Base-by-base conservation (phyloP, 805 yeast species). In the Torulaspora delbrueckii region DNA sequence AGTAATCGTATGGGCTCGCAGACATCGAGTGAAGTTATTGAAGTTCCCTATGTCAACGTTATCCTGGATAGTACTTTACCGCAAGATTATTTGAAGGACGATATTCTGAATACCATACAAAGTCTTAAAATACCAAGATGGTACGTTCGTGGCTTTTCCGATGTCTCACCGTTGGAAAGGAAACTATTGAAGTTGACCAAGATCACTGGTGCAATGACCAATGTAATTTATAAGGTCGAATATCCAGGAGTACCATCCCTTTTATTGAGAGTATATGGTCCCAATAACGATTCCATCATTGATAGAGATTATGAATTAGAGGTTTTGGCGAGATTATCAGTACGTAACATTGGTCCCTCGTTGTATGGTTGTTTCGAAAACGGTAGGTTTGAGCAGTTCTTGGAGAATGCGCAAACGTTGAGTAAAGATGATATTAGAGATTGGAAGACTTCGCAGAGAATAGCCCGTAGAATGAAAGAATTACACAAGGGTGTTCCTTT, bases 381-480 rank as follows among this genome's bases (percentile, higher is more conserved):
- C 62, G 99, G 99, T 40, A 73, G 99, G 51, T 84, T 93, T 56
- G 99, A 93, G 68, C 97, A 93, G 67, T 93, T 84, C 58, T 70
- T 93, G 52, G 86, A 84, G 43, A 84, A 91, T 47, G 91, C 95
- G 16, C 71, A 76, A 43, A 83, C 98, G 1, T 74, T 93, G 56
- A 79, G 81, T 30, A 83, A 79, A 53, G 73, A 77, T 6, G 87
- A 86, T 55, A 78, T 93, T 41, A 75, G 95, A 62, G 81, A 81
- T 52, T 81, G 87, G 51, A 82, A 80, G 24, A 81, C 86, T 14
- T 79, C 89, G 39, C 81, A 83, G 53, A 84, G 86, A 72, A 83
- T 93, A 52, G 97, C 96, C 10, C 81, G 96, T 71, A 82, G 99
- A 71, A 93, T 93, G 98, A 84, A 90, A 59, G 97, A 93, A 55